Evolutionary conservation across 805 yeast species (phyloP).

Genomic region (Candida vaughaniae): DNA sequence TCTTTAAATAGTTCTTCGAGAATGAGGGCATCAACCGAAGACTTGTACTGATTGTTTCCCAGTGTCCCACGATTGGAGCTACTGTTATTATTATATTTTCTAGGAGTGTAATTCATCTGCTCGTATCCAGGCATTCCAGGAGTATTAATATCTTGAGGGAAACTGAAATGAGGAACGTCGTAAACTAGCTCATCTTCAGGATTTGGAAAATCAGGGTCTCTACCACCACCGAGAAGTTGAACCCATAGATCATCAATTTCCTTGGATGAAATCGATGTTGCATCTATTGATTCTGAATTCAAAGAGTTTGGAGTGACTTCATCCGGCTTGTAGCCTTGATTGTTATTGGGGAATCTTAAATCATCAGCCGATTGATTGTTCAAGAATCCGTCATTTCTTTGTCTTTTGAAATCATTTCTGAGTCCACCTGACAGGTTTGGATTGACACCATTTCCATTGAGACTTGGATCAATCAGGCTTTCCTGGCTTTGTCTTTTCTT

Average conservation of each 20-base stretch:
- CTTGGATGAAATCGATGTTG: not conserved
- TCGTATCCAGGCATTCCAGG: not conserved
- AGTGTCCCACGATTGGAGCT: not conserved
- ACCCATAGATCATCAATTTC: constrained; percentile 8
- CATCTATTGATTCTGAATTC: not conserved
- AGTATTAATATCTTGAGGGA: not conserved
- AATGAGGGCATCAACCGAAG: constrained; percentile 2
- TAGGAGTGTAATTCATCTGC: not conserved
- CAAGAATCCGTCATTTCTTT: not conserved
- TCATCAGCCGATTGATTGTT: not conserved
- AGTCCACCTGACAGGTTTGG: not conserved
- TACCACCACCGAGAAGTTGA: constrained; percentile 5
- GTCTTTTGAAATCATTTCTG: constrained; percentile 1
- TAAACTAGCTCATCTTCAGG: not conserved
- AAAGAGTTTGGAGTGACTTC: not conserved
- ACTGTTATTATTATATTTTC: not conserved
- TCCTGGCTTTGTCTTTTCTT: not conserved
- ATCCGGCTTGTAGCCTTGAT: not conserved
- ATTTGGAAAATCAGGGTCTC: no score
- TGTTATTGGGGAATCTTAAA: not conserved
- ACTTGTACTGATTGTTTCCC: not conserved
- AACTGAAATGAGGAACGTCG: constrained; percentile 4
- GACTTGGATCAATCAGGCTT: no score
- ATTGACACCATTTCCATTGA: no score
- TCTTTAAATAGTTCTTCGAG: constrained; percentile 4